Percentiles rank a stretch among this genome's conserved stretches.
These are phyloP conservation scores for Dactylellina cionopaga DNA, from an alignment of 2,329 filamentous ascomycete genomes.

Conservation along the genomic window DNA sequence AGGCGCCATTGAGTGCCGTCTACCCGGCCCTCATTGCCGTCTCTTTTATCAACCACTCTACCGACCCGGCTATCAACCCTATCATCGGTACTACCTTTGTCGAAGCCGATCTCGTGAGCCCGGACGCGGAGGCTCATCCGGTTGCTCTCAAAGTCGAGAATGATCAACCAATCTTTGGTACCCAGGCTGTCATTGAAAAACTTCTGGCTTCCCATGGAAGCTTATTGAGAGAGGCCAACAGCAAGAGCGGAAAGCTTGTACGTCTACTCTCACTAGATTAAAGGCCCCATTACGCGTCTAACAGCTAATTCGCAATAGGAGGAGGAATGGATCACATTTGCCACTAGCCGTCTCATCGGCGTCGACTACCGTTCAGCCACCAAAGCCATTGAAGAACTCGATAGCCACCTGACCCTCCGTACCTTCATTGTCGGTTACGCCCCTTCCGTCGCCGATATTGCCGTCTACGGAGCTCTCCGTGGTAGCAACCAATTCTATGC, in stretches of 20 bases:
- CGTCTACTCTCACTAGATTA: background rate
- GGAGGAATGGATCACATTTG: conserved; percentile 68
- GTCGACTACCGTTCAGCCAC: conserved; percentile 86
- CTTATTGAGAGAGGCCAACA: conserved; percentile 52
- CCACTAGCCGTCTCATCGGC: conserved; percentile 63
- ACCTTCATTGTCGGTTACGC: conserved; percentile 85
- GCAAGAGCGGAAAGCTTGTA: conserved; percentile 48
- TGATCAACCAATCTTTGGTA: conserved; percentile 55
- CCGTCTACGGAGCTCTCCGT: conserved; percentile 83
- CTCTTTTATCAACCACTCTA: conserved; percentile 54
- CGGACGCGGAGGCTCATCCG: conserved; percentile 52
- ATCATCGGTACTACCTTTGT: conserved; percentile 54
- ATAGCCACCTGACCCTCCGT: conserved; percentile 86
- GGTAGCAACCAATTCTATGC: conserved; percentile 81
- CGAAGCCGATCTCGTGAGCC: conserved; percentile 55
- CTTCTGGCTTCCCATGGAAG: conserved; percentile 54
- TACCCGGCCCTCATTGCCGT: conserved; percentile 56
- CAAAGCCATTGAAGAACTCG: conserved; percentile 76
- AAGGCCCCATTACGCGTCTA: background rate
- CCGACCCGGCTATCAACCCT: conserved; percentile 43
- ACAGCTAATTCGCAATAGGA: conserved; percentile 56
- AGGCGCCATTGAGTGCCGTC: conserved; percentile 50
- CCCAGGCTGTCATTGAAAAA: conserved; percentile 55
- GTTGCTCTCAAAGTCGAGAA: conserved; percentile 56
- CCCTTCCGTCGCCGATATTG: conserved; percentile 78